Evolutionary conservation across 495 filamentous ascomycete genomes (phyloP), one percentile per base, ranked within the genome.

Genomic region (Jackrogersella minutella): DNA sequence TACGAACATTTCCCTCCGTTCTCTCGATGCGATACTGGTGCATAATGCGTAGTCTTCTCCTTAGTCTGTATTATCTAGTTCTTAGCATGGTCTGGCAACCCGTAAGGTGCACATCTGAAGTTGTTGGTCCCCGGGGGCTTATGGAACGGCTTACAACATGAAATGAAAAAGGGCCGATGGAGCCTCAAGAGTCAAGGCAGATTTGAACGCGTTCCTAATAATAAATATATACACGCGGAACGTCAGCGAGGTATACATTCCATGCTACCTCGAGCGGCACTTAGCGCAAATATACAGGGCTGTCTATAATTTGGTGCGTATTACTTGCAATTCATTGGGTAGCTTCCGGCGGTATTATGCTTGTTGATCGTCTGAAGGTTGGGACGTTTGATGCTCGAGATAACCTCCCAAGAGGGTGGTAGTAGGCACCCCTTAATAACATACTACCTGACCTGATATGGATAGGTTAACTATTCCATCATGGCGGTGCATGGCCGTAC

Each of bases 181-280:
- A 34, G 21, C 34, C 26, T 26, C 53, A 33, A 34, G 21, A 19
- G 14, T 26, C 53, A 33, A 43, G 53, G 53, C 53, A 56, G 53
- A 56, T 43, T 44, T 22, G 24, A 56, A 56, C 37, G 37, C 53
- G 39, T 56, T 44, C 36, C 24, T 21, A 9, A 3, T 28, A 30
- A 30, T 43, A 30, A 30, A 30, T 43, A 30, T 7, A 6, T 10
- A 34, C 9, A 1, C 9, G 14, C 16, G 28, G 5, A 16, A 28
- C 21, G 16, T 21, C 46, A 14, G 19, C 16, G 22, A 26, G 26
- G 24, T 3, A 54, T 6, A 34, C 50, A 39, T 10, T 10, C 16
- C 33, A 8, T 16, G 24, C 28, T n/a, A 26, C 49, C 30, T 26
- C 11, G 43, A 7, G 24, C 7, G 34, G 43, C 43, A 60, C 31